Percentiles rank a stretch among this genome's conserved stretches.
Evolutionary conservation across 2,329 filamentous ascomycete genomes (phyloP).

Genomic region (Phialophora verrucosa): DNA sequence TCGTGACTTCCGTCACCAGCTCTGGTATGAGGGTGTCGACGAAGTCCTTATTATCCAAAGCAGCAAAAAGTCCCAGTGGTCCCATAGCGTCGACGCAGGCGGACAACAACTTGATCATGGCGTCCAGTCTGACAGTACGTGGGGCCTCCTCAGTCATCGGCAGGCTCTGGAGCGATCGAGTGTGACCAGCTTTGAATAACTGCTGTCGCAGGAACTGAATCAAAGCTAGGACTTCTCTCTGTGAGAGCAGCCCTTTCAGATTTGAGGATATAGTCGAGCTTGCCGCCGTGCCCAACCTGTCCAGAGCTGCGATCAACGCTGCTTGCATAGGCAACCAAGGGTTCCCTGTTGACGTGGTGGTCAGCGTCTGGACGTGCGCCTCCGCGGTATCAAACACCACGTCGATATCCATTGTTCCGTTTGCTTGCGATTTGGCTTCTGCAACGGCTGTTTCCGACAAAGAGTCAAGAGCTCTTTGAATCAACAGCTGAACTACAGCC

Average conservation of each 20-base stretch:
- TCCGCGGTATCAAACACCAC: constrained; percentile 32
- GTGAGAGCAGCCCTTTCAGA: constrained; percentile 30
- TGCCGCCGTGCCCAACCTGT: constrained; percentile 28
- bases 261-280: constrained; percentile 24
- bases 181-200: constrained; percentile 39
- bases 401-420: background rate
- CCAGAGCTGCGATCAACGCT: constrained; percentile 28
- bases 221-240: constrained; percentile 35
- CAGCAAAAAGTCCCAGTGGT: constrained; percentile 49
- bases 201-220: constrained; percentile 42
- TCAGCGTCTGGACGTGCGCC: constrained; percentile 23
- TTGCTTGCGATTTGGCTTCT: background rate
- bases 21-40: constrained; percentile 49
- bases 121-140: constrained; percentile 42
- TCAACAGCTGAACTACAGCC: constrained; percentile 48
- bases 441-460: constrained; percentile 37
- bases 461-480: constrained; percentile 47
- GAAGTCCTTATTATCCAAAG: constrained; percentile 48
- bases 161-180: constrained; percentile 29
- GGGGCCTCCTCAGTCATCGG: background rate
- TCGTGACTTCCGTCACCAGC: constrained; percentile 56
- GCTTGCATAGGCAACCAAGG: constrained; percentile 30
- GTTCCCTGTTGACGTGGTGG: constrained; percentile 14
- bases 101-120: constrained; percentile 51
- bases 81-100: constrained; percentile 55